These are phyloP conservation scores for Beauveria bassiana DNA, from an alignment of 2,329 filamentous ascomycete species.

Conservation along the genomic window DNA sequence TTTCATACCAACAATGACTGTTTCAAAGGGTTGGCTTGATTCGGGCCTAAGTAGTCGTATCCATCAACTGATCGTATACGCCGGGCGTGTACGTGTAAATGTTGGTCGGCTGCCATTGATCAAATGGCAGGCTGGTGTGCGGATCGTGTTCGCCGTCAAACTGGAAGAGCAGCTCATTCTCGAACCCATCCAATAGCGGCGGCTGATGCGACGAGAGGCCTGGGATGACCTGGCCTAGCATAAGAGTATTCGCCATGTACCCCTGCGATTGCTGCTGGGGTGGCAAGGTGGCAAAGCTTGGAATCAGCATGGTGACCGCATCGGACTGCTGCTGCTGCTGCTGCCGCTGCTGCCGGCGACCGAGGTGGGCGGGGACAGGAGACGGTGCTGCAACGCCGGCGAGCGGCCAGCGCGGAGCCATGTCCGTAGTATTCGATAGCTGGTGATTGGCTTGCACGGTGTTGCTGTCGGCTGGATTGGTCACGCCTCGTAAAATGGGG, in stretches of 20 bases:
- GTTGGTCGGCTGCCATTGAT: neutral
- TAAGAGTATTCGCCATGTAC: neutral
- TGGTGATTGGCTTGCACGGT: constrained; percentile 12
- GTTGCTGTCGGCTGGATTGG: neutral
- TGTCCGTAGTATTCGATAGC: neutral
- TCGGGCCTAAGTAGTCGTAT: constrained; percentile 5
- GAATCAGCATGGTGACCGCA: constrained; percentile 34
- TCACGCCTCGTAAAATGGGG: neutral
- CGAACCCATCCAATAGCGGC: constrained; percentile 35
- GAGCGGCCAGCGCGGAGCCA: neutral
- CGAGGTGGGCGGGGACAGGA: constrained; percentile 13
- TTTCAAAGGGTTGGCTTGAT: too few species aligned
- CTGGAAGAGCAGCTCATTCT: constrained; percentile 37
- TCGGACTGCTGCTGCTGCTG: constrained; percentile 18
- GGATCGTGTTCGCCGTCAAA: constrained; percentile 27
- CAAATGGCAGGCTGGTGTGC: neutral
- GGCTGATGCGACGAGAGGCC: neutral
- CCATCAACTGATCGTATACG: neutral
- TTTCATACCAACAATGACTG: too few species aligned
- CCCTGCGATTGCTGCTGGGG: constrained; percentile 10
- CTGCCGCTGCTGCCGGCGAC: constrained; percentile 14
- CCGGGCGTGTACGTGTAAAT: constrained; percentile 11
- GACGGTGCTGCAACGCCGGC: neutral
- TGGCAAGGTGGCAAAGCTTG: constrained; percentile 30
- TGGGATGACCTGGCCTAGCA: neutral